These are phyloP conservation scores for Phytophthora constricta DNA, from an alignment of 352 stramenopile genomes.

Conservation along the genomic window DNA sequence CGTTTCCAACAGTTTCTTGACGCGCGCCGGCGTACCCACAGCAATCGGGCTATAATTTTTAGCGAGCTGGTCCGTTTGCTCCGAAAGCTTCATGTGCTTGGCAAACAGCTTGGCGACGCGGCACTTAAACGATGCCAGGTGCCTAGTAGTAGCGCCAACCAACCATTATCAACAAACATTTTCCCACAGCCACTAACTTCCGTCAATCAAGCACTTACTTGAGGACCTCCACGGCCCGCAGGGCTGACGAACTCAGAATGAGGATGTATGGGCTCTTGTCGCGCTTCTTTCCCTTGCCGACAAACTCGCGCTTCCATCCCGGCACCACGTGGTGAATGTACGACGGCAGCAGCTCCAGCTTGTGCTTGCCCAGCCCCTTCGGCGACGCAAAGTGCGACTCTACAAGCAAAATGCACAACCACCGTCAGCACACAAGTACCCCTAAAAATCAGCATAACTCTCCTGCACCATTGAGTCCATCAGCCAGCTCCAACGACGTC, in stretches of 20 bases:
- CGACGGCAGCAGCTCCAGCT: conserved; percentile 66
- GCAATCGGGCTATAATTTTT: conserved; percentile 78
- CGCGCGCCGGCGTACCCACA: conserved; percentile 76
- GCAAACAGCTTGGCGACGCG: conserved; percentile 96
- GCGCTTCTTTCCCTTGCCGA: conserved; percentile 72
- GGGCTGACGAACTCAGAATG: conserved; percentile 91
- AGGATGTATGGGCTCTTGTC: conserved; percentile 93
- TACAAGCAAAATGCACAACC: conserved; percentile 14
- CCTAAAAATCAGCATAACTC: conserved; percentile 8
- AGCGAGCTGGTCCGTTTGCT: conserved; percentile 88
- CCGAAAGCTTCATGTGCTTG: conserved; percentile 92
- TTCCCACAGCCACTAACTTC: background rate
- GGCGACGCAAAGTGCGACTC: conserved; percentile 75
- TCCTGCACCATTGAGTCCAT: conserved; percentile 85
- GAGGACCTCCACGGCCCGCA: conserved; percentile 92
- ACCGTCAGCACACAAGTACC: background rate
- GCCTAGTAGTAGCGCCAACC: conserved; percentile 31
- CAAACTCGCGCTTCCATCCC: conserved; percentile 79
- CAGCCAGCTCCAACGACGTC: conserved; percentile 82
- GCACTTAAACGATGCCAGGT: conserved; percentile 86
- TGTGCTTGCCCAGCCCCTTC: conserved; percentile 81
- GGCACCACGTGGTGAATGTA: conserved; percentile 82
- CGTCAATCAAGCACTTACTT: conserved; percentile 77
- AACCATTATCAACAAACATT: conserved; percentile 25
- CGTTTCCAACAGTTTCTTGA: conserved; percentile 85